Evolutionary conservation across 1,284 basidiomycete genomes (phyloP), one percentile per base, ranked within the genome.

Genomic region (Cutaneotrichosporon dermatis): DNA sequence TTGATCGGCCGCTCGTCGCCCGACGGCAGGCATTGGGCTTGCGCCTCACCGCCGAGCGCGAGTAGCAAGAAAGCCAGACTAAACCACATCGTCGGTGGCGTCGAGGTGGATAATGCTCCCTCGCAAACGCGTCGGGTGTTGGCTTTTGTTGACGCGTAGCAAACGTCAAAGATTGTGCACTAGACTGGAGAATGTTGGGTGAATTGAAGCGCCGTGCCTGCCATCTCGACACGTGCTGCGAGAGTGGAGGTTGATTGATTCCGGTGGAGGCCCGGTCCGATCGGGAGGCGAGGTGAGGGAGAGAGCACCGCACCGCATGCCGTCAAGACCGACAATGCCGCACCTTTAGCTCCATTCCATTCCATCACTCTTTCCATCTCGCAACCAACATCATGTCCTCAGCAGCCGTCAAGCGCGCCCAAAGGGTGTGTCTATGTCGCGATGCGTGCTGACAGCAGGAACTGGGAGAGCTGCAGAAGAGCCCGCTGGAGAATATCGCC

Each of bases 401-500:
- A 4, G 71, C 72, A 46, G 70, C 71, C 6, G 66, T 67, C 15
- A 61, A 71, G 44, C 67, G 74, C 15, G 69, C 73, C 54, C 70
- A 73, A 60, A 73, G 71, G 68, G 72, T 70, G 25, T 13, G 63
- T 43, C 13, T 1, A 9, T 13, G 6, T 13, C 33, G 3, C 6
- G 0, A 33, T 43, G 6, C 37, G 3, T 34, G 52, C 54, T 58
- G 15, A 62, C 54, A 15, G 13, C 54, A 79, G 78, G 78, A 79
- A 57, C 67, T 78, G 9, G 61, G 59, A 4, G 73, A 75, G 51
- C 65, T 79, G 46, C 68, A 69, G 60, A 64, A 57, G 50, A 55
- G 70, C 15, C 77, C 78, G n/a, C 62, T 75, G 12, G 51, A 88
- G 83, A 85, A 84, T 25, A 73, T 93, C 55, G 78, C 77, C 1